Base-by-base conservation (phyloP, 176 grass and related monocot species). In the Rhynchospora breviuscula region DNA sequence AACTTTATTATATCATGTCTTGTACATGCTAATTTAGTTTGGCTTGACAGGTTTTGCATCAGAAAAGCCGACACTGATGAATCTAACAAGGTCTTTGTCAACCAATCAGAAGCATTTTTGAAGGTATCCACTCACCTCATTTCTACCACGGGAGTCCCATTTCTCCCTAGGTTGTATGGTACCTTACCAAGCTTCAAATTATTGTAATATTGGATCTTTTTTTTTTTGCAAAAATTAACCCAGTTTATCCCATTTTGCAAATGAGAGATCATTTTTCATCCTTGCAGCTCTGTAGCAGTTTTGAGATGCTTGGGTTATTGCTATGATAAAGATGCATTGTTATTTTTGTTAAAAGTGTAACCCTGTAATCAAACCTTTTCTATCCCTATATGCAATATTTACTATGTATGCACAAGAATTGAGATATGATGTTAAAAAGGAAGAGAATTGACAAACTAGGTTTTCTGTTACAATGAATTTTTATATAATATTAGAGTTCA, bases 61-160 rank as follows among this genome's bases (percentile, higher is more conserved):
- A 84, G 53, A 86, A 97, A 93, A 82, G 87, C 82, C 35, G 81
- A 83, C 35, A 92, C 92, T 1, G 95, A 98, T 10, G 92, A 98
- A 63, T 92, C 85, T 60, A 90, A 98, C 83, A 94, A 94, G 86
- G 83, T 93, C 23, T 97, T 98, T 3, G 68, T 98, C 82, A 94
- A 90, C 67, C 90, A 94, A 54, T 90, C 85, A 31, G 89, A 92
- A 76, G 76, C 45, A 77, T 98, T 98, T 98, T 84, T 94, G 80
- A 84, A 90, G 90, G 94, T 97, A 67, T 80, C 67, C 22, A 62
- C 73, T 77, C 2, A 77, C 49, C 73, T 77, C 25, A 77, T 2
- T 74, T 6, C 9, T 74, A 17, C 3, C 45, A 17, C 44, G 25
- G 44, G 44, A 8, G n/a, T 51, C 70, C 10, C 19, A 2, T 74